These are phyloP conservation scores for Rickenella mellea DNA, from an alignment of 768 basidiomycete genomes.

Conservation along the genomic window DNA sequence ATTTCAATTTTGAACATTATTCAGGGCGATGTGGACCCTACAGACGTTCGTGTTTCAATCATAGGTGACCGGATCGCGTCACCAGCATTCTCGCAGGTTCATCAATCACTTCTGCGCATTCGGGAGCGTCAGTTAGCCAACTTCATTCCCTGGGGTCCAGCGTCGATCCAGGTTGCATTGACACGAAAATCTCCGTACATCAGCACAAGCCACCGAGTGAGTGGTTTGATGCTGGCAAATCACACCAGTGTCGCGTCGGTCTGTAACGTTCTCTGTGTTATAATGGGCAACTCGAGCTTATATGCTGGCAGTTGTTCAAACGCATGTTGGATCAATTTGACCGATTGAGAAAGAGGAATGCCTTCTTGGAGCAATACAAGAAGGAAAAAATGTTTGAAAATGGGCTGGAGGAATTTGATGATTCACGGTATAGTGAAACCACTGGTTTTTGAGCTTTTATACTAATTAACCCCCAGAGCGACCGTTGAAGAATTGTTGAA, in stretches of 20 bases:
- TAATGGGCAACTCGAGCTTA: conserved; percentile 1
- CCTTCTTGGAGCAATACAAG: conserved; percentile 96
- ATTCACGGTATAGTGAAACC: conserved; percentile 60
- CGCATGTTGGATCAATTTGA: conserved; percentile 96
- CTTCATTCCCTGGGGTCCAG: conserved; percentile 99
- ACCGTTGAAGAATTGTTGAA: conserved; percentile 82
- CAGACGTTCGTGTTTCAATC: conserved; percentile 53
- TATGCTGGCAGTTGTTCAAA: conserved; percentile 67
- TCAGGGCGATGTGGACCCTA: conserved; percentile 96
- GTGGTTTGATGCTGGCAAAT: conserved; percentile 97
- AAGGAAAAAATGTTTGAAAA: conserved; percentile 94
- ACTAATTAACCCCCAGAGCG: conserved; percentile 38
- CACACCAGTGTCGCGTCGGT: conserved; percentile 98
- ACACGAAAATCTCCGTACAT: conserved; percentile 88
- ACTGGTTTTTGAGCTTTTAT: not conserved
- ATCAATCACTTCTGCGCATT: conserved; percentile 94
- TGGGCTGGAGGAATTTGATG: conserved; percentile 91
- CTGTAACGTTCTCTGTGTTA: conserved; percentile 19
- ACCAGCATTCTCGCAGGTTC: conserved; percentile 48
- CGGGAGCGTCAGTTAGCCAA: conserved; percentile 94
- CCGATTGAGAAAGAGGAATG: conserved; percentile 74
- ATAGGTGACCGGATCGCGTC: not conserved
- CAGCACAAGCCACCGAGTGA: conserved; percentile 84
- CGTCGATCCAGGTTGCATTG: conserved; percentile 93
- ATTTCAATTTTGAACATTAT: conserved; percentile 98